These are phyloP conservation scores for Lunasporangiospora selenospora DNA, from an alignment of 192 early-diverging fungal species.

Conservation along the genomic window DNA sequence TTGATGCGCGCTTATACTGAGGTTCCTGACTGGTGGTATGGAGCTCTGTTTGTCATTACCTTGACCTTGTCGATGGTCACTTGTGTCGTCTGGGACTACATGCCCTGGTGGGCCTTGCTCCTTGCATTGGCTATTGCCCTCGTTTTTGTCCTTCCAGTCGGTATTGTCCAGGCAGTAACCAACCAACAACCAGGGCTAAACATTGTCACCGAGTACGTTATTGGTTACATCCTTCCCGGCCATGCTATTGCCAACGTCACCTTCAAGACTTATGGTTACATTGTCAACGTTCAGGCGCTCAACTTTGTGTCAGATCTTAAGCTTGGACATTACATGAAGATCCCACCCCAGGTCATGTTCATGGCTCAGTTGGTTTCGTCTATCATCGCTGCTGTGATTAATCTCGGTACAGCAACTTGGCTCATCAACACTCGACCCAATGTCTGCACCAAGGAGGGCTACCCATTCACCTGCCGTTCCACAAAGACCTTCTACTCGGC, in stretches of 20 bases:
- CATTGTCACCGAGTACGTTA: slow-evolving; percentile 84
- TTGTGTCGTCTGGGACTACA: slow-evolving; percentile 52
- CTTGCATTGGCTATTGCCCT: slow-evolving; percentile 59
- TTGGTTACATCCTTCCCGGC: slow-evolving; percentile 79
- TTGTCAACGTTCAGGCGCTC: slow-evolving; percentile 74
- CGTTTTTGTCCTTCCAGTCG: slow-evolving; percentile 77
- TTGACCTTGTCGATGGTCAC: slow-evolving; percentile 51
- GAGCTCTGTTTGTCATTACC: slow-evolving; percentile 46
- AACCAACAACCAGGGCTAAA: slow-evolving; percentile 78
- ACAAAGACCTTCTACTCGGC: slow-evolving; percentile 66
- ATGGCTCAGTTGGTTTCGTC: slow-evolving; percentile 61
- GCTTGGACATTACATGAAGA: slow-evolving; percentile 77
- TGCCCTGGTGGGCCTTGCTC: slow-evolving; percentile 80
- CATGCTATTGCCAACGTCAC: slow-evolving; percentile 79
- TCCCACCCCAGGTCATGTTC: slow-evolving; percentile 70
- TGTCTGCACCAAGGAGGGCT: slow-evolving; percentile 50
- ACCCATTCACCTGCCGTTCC: slow-evolving; percentile 55
- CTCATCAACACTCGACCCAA: slow-evolving; percentile 47
- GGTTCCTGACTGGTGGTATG: slow-evolving; percentile 69
- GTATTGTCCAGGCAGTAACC: slow-evolving; percentile 78
- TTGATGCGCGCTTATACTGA: slow-evolving; percentile 73
- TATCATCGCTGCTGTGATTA: slow-evolving; percentile 61
- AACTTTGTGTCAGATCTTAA: slow-evolving; percentile 71
- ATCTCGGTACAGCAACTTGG: slow-evolving; percentile 51
- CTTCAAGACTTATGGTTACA: slow-evolving; percentile 85